Evolutionary conservation across 306 rosid species (phyloP).

Genomic region (Sophora flavescens): DNA sequence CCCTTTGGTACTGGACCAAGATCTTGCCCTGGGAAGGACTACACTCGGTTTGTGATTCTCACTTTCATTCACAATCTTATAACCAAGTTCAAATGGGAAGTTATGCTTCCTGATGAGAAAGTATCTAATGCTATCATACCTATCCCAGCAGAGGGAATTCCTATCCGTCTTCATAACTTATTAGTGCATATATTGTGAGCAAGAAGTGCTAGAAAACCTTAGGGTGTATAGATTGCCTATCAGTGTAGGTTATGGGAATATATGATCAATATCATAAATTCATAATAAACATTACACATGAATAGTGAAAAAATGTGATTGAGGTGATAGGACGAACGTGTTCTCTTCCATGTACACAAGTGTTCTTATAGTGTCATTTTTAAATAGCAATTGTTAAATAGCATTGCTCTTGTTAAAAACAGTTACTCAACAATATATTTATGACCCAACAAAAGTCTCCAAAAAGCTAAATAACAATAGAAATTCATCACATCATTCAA

Average conservation of each 20-base stretch:
- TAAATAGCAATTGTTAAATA: no score
- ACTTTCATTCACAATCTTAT: conserved; percentile 51
- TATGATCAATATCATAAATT: background rate
- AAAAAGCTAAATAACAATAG: no score
- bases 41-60: conserved; percentile 41
- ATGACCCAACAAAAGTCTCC: no score
- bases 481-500: no score
- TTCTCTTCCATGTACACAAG: background rate
- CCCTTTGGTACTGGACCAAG: conserved; percentile 57
- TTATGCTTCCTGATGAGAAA: conserved; percentile 41
- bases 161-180: conserved; percentile 41
- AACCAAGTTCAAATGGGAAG: conserved; percentile 53
- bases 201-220: background rate
- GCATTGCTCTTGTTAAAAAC: background rate
- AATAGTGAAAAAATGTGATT: conserved; percentile 2
- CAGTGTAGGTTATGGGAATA: background rate
- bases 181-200: background rate
- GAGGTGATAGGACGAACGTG: background rate
- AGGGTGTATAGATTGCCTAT: background rate
- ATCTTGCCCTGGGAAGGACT: conserved; percentile 54
- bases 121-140: conserved; percentile 25
- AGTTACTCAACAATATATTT: no score
- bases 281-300: background rate
- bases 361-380: background rate
- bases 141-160: conserved; percentile 46